A percentile compares a stretch with the other conserved stretches of the same genome.
Conservation (phyloP, 148 eudicot genomes). For the Pharnaceum exiguum region DNA sequence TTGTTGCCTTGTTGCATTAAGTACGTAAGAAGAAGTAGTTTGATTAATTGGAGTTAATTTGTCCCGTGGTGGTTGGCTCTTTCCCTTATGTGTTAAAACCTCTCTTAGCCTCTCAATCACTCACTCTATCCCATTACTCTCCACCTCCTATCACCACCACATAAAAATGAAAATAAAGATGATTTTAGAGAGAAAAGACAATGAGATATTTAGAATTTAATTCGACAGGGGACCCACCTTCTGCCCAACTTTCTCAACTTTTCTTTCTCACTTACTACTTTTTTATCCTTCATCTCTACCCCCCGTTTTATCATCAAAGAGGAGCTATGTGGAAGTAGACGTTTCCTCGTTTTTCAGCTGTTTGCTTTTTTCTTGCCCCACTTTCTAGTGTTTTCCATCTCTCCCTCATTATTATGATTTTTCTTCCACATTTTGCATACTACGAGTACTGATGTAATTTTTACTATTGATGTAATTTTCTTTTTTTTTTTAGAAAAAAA, state of each 20-base stretch:
- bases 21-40: not conserved
- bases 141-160: conserved; percentile 26
- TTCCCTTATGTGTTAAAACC: conserved; percentile 18
- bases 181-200: conserved; percentile 24
- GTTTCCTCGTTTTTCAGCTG: conserved; percentile 47
- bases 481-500: not conserved
- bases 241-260: conserved; percentile 9
- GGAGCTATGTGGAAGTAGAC: conserved; percentile 33
- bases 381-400: conserved; percentile 14
- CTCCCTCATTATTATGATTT: conserved; percentile 6
- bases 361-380: conserved; percentile 22
- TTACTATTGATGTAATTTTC: not conserved
- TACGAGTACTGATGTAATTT: too few species aligned
- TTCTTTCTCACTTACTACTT: not conserved
- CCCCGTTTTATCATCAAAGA: not conserved
- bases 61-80: conserved; percentile 30
- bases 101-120: conserved; percentile 25
- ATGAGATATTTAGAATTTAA: conserved; percentile 31
- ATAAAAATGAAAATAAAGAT: not conserved
- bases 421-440: too few species aligned
- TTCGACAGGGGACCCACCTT: conserved; percentile 11
- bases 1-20: too few species aligned
- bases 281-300: not conserved
- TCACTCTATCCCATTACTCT: conserved; percentile 24
- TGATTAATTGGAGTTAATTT: conserved; percentile 13